Evolutionary conservation across 148 eudicot species (phyloP).

Genomic region (Talinum fruticosum): DNA sequence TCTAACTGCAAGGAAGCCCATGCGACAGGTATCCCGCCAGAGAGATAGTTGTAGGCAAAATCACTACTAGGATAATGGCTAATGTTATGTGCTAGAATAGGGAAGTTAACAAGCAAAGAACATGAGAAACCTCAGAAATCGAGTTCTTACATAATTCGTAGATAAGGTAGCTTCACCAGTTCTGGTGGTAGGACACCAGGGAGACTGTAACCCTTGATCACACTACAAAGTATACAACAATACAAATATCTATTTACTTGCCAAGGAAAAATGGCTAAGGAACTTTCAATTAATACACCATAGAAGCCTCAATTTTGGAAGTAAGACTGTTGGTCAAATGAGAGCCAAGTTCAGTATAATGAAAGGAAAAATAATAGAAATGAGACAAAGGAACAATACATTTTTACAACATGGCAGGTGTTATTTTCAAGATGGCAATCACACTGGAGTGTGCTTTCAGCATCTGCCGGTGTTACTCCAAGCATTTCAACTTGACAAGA

Average conservation of each 20-base stretch:
- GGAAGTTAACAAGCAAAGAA: neutral
- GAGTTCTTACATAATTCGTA: slow-evolving; percentile 47
- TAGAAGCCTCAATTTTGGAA: neutral
- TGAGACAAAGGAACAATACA: slow-evolving; percentile 39
- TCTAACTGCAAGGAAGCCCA: slow-evolving; percentile 59
- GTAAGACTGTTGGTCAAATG: neutral
- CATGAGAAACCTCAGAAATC: slow-evolving; percentile 1
- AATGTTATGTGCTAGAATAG: neutral
- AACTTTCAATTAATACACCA: neutral
- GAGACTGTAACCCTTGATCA: slow-evolving; percentile 56
- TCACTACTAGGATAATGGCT: slow-evolving; percentile 43
- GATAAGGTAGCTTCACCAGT: slow-evolving; percentile 55
- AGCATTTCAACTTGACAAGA: slow-evolving; percentile 45
- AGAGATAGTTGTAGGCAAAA: slow-evolving; percentile 66
- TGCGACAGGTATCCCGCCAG: slow-evolving; percentile 60
- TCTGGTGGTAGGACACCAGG: slow-evolving; percentile 65
- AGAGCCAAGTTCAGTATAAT: neutral
- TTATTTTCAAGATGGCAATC: slow-evolving; percentile 44
- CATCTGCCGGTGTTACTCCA: slow-evolving; percentile 37
- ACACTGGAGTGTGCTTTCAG: slow-evolving; percentile 41
- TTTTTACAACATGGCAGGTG: slow-evolving; percentile 56
- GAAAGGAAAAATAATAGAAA: neutral
- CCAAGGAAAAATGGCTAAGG: neutral
- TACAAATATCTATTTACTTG: neutral
- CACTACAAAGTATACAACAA: slow-evolving; percentile 37